A percentile compares a stretch with the other conserved stretches of the same genome.
Evolutionary conservation across 1,284 basidiomycete species (phyloP).

Genomic region (Erythrobasidium hasegawianum): DNA sequence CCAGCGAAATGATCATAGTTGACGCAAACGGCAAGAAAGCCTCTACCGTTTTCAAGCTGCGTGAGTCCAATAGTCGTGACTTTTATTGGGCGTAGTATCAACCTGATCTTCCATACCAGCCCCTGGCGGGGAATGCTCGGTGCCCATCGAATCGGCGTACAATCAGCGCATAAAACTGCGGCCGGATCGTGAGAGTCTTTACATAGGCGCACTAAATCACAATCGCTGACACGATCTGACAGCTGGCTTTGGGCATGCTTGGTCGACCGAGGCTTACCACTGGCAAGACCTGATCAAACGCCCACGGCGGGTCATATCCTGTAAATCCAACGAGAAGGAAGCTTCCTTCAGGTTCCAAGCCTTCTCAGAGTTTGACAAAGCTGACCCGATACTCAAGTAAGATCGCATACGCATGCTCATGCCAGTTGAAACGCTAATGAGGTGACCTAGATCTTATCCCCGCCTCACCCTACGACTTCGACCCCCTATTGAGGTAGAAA

Average conservation of each 20-base stretch:
- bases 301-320: constrained; percentile 75
- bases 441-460: constrained; percentile 65
- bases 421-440: background rate
- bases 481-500: constrained; percentile 96
- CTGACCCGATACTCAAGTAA: constrained; percentile 62
- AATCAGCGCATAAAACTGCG: constrained; percentile 79
- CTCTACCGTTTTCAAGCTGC: constrained; percentile 77
- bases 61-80: constrained; percentile 52
- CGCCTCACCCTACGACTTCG: constrained; percentile 79
- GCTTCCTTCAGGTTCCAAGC: constrained; percentile 94
- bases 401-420: constrained; percentile 30
- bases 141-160: constrained; percentile 88
- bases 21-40: constrained; percentile 79
- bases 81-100: no score
- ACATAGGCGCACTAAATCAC: background rate
- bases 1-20: constrained; percentile 85
- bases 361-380: constrained; percentile 75
- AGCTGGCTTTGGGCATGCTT: constrained; percentile 94
- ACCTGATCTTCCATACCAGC: constrained; percentile 51
- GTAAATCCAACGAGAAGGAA: constrained; percentile 78
- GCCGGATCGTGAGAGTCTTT: constrained; percentile 75
- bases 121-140: constrained; percentile 80
- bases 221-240: constrained; percentile 5
- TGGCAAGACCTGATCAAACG: constrained; percentile 86
- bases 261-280: constrained; percentile 75